A percentile compares a stretch with the other conserved stretches of the same genome.
phyloP scores from a whole-genome alignment of 768 basidiomycete genomes.

The Lactarius evosmus region DNA sequence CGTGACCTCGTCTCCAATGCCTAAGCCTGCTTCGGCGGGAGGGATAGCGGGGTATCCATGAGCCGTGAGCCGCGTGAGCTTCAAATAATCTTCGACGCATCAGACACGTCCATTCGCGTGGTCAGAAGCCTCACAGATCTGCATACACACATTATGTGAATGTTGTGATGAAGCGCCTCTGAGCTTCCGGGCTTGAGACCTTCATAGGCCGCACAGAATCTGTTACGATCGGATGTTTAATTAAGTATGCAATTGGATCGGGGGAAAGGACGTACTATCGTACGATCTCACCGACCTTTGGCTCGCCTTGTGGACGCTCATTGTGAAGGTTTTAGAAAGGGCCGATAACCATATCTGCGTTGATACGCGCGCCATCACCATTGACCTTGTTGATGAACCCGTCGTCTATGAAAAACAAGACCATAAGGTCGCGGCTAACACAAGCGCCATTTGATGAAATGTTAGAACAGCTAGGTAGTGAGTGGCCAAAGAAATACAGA shows the following conservation, averaged over 20 bases:
- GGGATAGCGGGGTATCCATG: slow-evolving; percentile 51
- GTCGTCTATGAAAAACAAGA: slow-evolving; percentile 13
- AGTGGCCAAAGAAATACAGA: not conserved
- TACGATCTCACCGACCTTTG: slow-evolving; percentile 15
- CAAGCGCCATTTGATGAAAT: not conserved
- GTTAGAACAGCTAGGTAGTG: not conserved
- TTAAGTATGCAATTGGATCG: not conserved
- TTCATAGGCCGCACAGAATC: slow-evolving; percentile 20
- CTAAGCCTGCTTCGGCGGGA: slow-evolving; percentile 54
- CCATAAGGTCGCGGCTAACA: slow-evolving; percentile 14
- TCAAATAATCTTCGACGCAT: slow-evolving; percentile 51
- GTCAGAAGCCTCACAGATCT: slow-evolving; percentile 34
- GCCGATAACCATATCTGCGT: slow-evolving; percentile 16
- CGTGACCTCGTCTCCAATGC: slow-evolving; percentile 53
- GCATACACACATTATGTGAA: slow-evolving; percentile 36
- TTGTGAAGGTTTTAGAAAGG: slow-evolving; percentile 13
- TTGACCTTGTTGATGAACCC: slow-evolving; percentile 18
- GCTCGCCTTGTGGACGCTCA: slow-evolving; percentile 6
- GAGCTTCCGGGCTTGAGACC: slow-evolving; percentile 11
- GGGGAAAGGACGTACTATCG: slow-evolving; percentile 10
- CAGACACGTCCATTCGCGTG: slow-evolving; percentile 31
- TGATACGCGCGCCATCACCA: slow-evolving; percentile 7
- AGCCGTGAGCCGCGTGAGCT: slow-evolving; percentile 51
- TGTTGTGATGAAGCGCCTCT: slow-evolving; percentile 34
- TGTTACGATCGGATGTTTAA: not conserved